Conservation (phyloP, 805 yeast species). For the Nakazawaea peltata region DNA sequence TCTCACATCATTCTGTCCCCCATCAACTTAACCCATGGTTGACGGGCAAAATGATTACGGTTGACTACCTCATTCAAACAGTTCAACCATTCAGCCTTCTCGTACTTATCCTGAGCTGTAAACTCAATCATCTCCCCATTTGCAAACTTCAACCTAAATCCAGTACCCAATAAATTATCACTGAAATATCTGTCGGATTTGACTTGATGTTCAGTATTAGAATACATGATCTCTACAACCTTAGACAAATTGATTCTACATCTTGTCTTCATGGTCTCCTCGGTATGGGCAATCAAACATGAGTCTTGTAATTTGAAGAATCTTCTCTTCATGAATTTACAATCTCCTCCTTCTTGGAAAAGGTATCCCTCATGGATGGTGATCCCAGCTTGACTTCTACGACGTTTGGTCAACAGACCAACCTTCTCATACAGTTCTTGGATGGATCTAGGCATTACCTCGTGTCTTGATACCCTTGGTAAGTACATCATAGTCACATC, state of each 20-base stretch:
- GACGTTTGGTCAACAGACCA: constrained; percentile 26
- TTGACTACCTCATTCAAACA: constrained; percentile 48
- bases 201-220: constrained; percentile 26
- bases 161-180: constrained; percentile 63
- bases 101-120: constrained; percentile 66
- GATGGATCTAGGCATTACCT: constrained; percentile 65
- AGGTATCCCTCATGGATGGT: constrained; percentile 55
- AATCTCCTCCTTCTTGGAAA: constrained; percentile 90
- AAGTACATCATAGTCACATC: constrained; percentile 62
- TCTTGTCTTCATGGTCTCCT: constrained; percentile 55
- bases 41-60: constrained; percentile 21
- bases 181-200: constrained; percentile 47
- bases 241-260: constrained; percentile 71
- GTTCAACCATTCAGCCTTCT: constrained; percentile 59
- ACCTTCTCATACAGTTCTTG: constrained; percentile 39
- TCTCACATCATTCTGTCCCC: no score
- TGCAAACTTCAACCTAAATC: constrained; percentile 66
- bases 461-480: constrained; percentile 53
- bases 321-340: constrained; percentile 64
- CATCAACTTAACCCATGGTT: constrained; percentile 29
- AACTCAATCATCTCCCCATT: constrained; percentile 81
- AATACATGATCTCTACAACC: constrained; percentile 43
- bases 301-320: constrained; percentile 68
- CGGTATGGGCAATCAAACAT: constrained; percentile 70
- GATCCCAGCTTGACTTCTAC: constrained; percentile 23